A percentile compares a stretch with the other conserved stretches of the same genome.
These are phyloP conservation scores for Bremia lactucae DNA, from an alignment of 352 stramenopile species.

Conservation along the genomic window DNA sequence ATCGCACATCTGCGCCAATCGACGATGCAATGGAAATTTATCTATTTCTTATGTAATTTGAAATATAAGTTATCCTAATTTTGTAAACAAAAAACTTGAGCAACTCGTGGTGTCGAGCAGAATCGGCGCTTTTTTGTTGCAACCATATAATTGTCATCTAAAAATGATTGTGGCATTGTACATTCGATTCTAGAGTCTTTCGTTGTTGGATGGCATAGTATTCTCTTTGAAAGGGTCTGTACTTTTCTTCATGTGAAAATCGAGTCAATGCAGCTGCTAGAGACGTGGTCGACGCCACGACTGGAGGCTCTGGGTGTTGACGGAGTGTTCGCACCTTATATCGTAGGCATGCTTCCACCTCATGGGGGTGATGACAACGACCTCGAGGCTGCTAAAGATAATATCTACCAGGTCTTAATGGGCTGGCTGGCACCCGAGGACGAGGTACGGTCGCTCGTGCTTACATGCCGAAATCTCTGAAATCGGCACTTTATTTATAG, in stretches of 20 bases:
- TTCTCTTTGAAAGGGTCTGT: neutral
- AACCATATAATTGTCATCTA: no score
- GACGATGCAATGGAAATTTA: no score
- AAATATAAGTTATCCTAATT: no score
- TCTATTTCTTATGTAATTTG: no score
- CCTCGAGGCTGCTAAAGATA: constrained; percentile 51
- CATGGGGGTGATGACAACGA: constrained; percentile 29
- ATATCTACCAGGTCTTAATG: constrained; percentile 78
- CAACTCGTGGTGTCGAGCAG: no score
- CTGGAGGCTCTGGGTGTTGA: constrained; percentile 68
- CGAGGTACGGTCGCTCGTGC: constrained; percentile 29
- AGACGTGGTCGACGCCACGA: constrained; percentile 52
- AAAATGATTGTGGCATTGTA: no score
- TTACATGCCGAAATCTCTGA: no score
- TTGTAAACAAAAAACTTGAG: no score
- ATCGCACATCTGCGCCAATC: no score
- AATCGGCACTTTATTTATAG: constrained; percentile 19
- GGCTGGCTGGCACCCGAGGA: constrained; percentile 68
- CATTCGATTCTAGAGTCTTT: no score
- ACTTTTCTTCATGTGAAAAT: constrained; percentile 6
- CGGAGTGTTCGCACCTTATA: constrained; percentile 74
- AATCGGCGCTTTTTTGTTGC: no score
- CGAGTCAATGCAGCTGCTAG: constrained; percentile 32
- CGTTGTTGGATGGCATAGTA: no score
- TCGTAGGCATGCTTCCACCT: constrained; percentile 58